Evolutionary conservation across 352 stramenopile species (phyloP), one percentile per base, ranked within the genome.

Genomic region (Phytophthora vignae): DNA sequence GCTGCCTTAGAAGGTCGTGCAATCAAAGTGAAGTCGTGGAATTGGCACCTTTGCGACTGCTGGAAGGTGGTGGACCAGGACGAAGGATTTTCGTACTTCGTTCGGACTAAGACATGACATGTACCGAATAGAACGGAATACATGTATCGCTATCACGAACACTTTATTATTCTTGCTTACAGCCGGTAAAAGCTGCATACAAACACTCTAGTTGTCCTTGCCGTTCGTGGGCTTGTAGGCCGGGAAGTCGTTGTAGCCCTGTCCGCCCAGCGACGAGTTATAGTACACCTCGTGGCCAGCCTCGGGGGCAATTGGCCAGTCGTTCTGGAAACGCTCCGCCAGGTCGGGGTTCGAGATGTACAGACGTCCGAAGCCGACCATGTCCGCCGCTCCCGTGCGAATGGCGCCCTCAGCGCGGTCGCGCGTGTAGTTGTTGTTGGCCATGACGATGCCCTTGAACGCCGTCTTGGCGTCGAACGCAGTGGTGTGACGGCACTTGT

Each of bases 301-400:
- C 21, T 58, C 19, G 12, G 64, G 38, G 1, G 38, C 53, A n/a
- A 82, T 11, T 10, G 75, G 68, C 75, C 64, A 73, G 60, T 77
- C 70, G 22, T 73, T 69, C 38, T 69, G 64, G 46, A 77, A 73
- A 12, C 70, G 77, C 49, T 84, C 76, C 1, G 74, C 73, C 15
- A 89, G 60, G 57, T 90, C 81, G 11, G 78, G 78, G 55, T 85
- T 85, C 40, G 73, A 67, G 36, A 85, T 83, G 69, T 75, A 85
- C 19, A 71, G 54, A n/a, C 78, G 78, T 54, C 75, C 69, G 40
- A 85, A 85, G 5, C 55, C 56, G 25, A 82, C 76, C 2, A 79
- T 15, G 57, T 85, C 76, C 1, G 56, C 73, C 1, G 66, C 22
- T 25, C 78, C 78, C 8, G 54, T 79, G 29, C 76, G 72, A 33